Base-by-base conservation (phyloP, 2,329 filamentous ascomycete genomes). In the Colletotrichum sp. region DNA sequence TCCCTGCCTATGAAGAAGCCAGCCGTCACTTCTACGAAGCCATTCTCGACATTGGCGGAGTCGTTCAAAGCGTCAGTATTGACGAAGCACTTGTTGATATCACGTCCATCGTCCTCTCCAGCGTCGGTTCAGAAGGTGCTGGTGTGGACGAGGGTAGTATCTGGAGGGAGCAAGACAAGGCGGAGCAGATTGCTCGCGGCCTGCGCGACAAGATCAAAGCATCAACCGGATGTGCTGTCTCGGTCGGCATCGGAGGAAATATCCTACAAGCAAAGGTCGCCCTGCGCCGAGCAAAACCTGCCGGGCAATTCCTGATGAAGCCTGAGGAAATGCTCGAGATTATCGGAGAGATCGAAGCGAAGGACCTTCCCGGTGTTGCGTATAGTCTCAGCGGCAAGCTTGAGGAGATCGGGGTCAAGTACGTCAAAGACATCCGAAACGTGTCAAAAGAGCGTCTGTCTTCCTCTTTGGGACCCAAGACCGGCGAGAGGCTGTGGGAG, bases 11-110 rank as follows among this genome's bases (percentile, higher is more conserved):
- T 79, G 97, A 99, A 87, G 94, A 96, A 76, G 95, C 96, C 2
- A 99, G 97, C 81, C 90, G 92, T 72, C 89, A 92, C 4, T 99
- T 99, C 80, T 99, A 99, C 80, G 93, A 95, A 77, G 92, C 93
- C 2, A 95, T 99, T 13, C 85, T 99, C 39, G 90, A 92, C 8
- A 89, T 96, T 10, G 95, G 94, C 21, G 96, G 96, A 2, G 85
- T 95, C 21, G 95, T 99, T 0, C 97, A 99, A 83, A 99, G 97
- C 81, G 96, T 99, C 69, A 99, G 97, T 81, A 95, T 99, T 62
- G 98, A 99, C 79, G 98, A 99, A 85, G 97, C 96, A 2, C 89
- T 99, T 9, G 87, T 99, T 18, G 97, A 99, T 83, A 90, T 96
- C 39, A 97, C 95, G 5, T 87, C 88, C 5, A 85, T 95, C 5